Base-by-base conservation (phyloP, 768 basidiomycete species). In the Rhizopogon vulgaris region DNA sequence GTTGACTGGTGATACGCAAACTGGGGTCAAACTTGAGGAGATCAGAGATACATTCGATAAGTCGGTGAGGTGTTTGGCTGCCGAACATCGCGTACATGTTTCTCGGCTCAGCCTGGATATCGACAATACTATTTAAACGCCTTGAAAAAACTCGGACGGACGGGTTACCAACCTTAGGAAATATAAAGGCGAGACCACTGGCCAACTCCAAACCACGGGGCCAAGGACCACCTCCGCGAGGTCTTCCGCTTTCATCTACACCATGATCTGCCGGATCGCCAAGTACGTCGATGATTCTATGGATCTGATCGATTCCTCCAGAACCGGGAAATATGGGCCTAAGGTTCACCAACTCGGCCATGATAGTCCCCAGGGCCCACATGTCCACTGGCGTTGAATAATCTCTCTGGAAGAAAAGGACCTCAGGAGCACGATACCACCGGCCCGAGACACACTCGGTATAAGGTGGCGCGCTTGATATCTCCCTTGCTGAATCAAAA, bases 391-490 rank as follows among this genome's bases (percentile, higher is more conserved):
- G 93, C 61, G 88, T 89, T 9, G 92, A 94, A 65, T 99, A 99
- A 66, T 97, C 89, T 52, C 84, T 80, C 61, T 90, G 91, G 52
- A 91, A 78, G 38, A 99, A 78, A 30, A 99, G 76, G 12, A 99
- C 94, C 67, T 99, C 96, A 12, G 96, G 96, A 0, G 96, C 96
- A 51, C 96, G 90, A 70, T 99, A 99, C 96, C 96, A 99, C 36
- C 96, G 79, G n/a, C 95, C 98, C 22, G 94, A 90, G 37, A 99
- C 95, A 65, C 98, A 97, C 72, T 97, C 95, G 22, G 96, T 98
- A 66, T 97, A 99, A 0, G 96, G 96, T 1, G 96, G 96, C 46
- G 75, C 70, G 59, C 90, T 92, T 48, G 74, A 76, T 4, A 88
- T 96, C 67, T 95, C 92, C 42, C 94, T 76, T 11, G 96, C 95